Percentiles rank a stretch among this genome's conserved stretches.
These are phyloP conservation scores for Fusarium agapanthi DNA, from an alignment of 2,329 filamentous ascomycete genomes.

Conservation along the genomic window DNA sequence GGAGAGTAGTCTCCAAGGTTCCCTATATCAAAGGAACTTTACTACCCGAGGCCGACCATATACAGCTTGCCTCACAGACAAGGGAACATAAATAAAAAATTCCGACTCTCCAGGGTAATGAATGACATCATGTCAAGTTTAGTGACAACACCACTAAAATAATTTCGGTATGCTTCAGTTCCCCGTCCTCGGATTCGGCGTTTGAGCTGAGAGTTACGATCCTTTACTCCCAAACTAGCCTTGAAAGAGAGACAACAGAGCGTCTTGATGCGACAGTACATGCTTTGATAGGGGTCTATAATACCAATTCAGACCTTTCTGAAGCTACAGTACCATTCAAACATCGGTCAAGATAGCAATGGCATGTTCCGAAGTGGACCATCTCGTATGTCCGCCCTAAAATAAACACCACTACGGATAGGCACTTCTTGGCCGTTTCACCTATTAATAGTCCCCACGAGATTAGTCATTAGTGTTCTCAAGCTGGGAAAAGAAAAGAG, in stretches of 20 bases:
- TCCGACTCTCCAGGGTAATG: background rate
- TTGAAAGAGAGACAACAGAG: too few species aligned
- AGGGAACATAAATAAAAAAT: background rate
- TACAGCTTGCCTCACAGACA: background rate
- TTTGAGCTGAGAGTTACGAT: too few species aligned
- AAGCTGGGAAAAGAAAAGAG: background rate
- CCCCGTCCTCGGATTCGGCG: background rate
- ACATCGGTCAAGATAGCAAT: background rate
- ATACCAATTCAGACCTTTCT: background rate
- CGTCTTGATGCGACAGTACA: too few species aligned
- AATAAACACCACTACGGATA: background rate
- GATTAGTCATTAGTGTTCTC: conserved; percentile 10
- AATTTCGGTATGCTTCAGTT: background rate
- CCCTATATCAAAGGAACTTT: background rate
- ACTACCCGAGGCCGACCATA: accelerated
- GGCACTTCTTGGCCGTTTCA: background rate
- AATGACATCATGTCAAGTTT: background rate
- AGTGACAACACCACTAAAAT: background rate
- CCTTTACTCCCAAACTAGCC: too few species aligned
- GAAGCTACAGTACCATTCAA: background rate
- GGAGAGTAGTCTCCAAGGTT: accelerated
- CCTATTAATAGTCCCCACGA: conserved; percentile 1
- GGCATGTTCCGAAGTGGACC: background rate
- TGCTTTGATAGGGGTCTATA: too few species aligned
- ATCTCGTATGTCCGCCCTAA: background rate